A percentile compares a stretch with the other conserved stretches of the same genome.
Evolutionary conservation across 176 grass and related monocot species (phyloP).

Genomic region (Oryza glumipatula): DNA sequence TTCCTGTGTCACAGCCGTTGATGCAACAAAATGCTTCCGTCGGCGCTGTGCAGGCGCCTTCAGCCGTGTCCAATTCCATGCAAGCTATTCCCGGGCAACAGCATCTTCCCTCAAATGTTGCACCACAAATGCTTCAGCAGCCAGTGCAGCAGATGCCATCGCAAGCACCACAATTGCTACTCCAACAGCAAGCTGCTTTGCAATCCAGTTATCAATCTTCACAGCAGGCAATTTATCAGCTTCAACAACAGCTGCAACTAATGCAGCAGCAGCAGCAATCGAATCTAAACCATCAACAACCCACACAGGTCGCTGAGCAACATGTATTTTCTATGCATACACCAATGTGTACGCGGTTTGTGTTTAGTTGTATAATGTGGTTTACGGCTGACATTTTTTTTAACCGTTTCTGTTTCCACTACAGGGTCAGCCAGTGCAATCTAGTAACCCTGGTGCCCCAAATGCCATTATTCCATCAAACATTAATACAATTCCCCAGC

Average conservation of each 20-base stretch:
- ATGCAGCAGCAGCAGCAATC: conserved; percentile 68
- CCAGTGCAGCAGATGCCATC: conserved; percentile 68
- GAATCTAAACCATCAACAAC: conserved; percentile 60
- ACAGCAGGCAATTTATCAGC: conserved; percentile 95
- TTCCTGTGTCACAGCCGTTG: conserved; percentile 58
- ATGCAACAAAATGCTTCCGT: conserved; percentile 71
- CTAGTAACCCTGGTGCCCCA: conserved; percentile 54
- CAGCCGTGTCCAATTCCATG: conserved; percentile 58
- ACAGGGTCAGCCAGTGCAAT: conserved; percentile 52
- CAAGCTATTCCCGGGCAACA: conserved; percentile 58
- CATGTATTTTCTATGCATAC: conserved; percentile 63
- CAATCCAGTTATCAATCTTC: conserved; percentile 98
- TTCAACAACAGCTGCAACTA: conserved; percentile 92
- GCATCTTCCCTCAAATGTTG: conserved; percentile 63
- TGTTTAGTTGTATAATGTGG: conserved; percentile 15
- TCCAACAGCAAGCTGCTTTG: conserved; percentile 93
- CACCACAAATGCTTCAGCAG: conserved; percentile 78
- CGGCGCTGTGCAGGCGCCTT: conserved; percentile 59
- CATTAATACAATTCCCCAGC: conserved; percentile 53
- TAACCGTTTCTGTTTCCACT: conserved; percentile 47
- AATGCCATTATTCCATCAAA: conserved; percentile 52
- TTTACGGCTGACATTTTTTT: conserved; percentile 25
- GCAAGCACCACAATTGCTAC: conserved; percentile 85
- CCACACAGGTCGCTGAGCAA: conserved; percentile 59
- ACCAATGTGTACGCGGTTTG: conserved; percentile 8